Evolutionary conservation across 371 early-diverging fungal species (phyloP).

Genomic region (Parasitella parasitica): DNA sequence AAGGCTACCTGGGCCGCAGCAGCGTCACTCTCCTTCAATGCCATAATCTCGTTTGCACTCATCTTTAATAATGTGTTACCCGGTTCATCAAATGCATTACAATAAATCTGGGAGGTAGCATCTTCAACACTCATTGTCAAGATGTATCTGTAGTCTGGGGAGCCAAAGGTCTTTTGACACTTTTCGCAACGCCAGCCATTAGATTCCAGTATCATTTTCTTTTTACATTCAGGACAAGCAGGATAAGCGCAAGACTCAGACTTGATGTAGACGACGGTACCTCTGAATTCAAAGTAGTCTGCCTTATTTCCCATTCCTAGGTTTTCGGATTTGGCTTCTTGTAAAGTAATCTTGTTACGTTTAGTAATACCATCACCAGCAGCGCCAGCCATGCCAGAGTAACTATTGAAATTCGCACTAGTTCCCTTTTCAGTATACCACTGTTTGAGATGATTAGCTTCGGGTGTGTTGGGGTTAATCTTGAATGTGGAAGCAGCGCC

Average conservation of each 20-base stretch:
- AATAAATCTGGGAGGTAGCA: conserved; percentile 78
- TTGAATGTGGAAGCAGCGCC: conserved; percentile 52
- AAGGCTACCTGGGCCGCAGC: conserved; percentile 44
- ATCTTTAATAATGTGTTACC: conserved; percentile 70
- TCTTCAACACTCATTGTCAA: conserved; percentile 74
- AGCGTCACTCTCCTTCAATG: conserved; percentile 48
- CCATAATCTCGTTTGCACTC: conserved; percentile 69
- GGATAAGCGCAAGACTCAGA: conserved; percentile 76
- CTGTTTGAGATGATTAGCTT: conserved; percentile 76
- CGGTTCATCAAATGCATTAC: conserved; percentile 85
- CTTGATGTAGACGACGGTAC: conserved; percentile 64
- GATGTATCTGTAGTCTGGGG: conserved; percentile 84
- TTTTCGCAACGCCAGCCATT: conserved; percentile 93
- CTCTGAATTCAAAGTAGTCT: conserved; percentile 72
- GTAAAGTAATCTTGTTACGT: conserved; percentile 56
- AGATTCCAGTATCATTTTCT: conserved; percentile 81
- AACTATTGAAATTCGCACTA: conserved; percentile 31
- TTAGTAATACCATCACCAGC: conserved; percentile 18
- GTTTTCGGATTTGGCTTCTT: conserved; percentile 64
- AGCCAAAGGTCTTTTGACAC: conserved; percentile 67
- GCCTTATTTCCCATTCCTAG: conserved; percentile 62
- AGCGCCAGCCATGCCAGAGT: conserved; percentile 24
- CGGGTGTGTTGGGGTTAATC: conserved; percentile 84
- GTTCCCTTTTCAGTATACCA: conserved; percentile 72
- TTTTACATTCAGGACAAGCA: conserved; percentile 90